Evolutionary conservation across 2,329 filamentous ascomycete species (phyloP).

Genomic region (Fusarium sp.): DNA sequence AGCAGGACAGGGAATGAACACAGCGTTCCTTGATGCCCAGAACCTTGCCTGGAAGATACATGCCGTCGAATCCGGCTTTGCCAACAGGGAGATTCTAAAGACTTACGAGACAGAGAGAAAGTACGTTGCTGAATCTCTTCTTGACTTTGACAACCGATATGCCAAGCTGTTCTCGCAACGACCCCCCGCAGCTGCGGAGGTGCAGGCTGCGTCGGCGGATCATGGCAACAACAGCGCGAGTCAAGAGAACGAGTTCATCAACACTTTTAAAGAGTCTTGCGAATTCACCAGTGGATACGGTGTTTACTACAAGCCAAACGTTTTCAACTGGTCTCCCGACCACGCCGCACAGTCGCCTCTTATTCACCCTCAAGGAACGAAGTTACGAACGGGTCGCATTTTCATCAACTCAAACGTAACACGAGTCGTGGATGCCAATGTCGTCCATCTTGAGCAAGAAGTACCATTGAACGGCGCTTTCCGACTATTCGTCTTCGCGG

Average conservation of each 20-base stretch:
- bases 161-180: slow-evolving; percentile 89
- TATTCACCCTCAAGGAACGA: slow-evolving; percentile 73
- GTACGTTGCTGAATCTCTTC: slow-evolving; percentile 82
- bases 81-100: slow-evolving; percentile 76
- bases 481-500: slow-evolving; percentile 88
- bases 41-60: slow-evolving; percentile 98
- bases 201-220: slow-evolving; percentile 70
- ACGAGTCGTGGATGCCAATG: slow-evolving; percentile 87
- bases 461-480: slow-evolving; percentile 90
- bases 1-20: slow-evolving; percentile 84
- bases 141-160: slow-evolving; percentile 89
- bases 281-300: slow-evolving; percentile 95
- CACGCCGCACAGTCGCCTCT: slow-evolving; percentile 78
- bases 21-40: slow-evolving; percentile 81
- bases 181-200: slow-evolving; percentile 77
- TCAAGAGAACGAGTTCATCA: slow-evolving; percentile 83
- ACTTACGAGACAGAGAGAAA: slow-evolving; percentile 91
- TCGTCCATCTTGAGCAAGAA: slow-evolving; percentile 90
- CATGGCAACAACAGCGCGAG: slow-evolving; percentile 42
- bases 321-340: slow-evolving; percentile 81
- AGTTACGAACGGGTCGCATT: slow-evolving; percentile 77
- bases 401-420: slow-evolving; percentile 85
- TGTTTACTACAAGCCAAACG: slow-evolving; percentile 84
- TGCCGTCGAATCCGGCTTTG: slow-evolving; percentile 85
- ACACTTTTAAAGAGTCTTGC: slow-evolving; percentile 90